A percentile compares a stretch with the other conserved stretches of the same genome.
These are phyloP conservation scores for Lentinula boryana DNA, from an alignment of 768 basidiomycete genomes.

Conservation along the genomic window DNA sequence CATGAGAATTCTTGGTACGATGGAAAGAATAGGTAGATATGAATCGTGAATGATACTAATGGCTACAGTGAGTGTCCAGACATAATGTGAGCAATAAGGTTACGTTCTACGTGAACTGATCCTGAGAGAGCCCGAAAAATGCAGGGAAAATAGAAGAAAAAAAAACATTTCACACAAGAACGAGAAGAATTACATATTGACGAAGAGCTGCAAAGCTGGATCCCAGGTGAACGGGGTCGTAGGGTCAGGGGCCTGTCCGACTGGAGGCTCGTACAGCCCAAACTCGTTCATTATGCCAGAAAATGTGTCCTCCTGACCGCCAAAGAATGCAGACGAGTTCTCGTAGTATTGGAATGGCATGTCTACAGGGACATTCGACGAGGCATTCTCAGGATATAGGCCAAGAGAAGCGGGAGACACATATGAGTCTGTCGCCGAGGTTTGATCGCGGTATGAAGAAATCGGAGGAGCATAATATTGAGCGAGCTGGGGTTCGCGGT, in stretches of 20 bases:
- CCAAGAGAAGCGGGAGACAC: not conserved
- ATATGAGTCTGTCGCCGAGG: not conserved
- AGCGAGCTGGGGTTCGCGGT: not conserved
- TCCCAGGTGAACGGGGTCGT: not conserved
- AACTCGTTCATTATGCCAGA: not conserved
- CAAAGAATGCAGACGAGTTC: not conserved
- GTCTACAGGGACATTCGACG: not conserved
- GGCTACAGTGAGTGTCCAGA: not conserved
- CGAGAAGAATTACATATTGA: not conserved
- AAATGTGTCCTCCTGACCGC: not conserved
- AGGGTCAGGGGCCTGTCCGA: not conserved
- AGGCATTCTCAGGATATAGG: not conserved
- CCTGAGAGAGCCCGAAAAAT: not conserved
- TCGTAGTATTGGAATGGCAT: not conserved
- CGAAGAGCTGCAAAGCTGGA: not conserved
- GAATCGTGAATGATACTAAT: not conserved
- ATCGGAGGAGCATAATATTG: not conserved
- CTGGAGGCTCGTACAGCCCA: not conserved
- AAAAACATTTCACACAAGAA: not conserved
- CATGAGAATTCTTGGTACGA: not conserved
- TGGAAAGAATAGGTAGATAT: constrained; percentile 3
- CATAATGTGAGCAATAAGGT: constrained; percentile 3
- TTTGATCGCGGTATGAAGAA: not conserved
- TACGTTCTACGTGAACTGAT: not conserved
- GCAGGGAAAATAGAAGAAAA: not conserved